Base-by-base conservation (phyloP, 2,329 filamentous ascomycete species). In the Celoporthe dispersa region DNA sequence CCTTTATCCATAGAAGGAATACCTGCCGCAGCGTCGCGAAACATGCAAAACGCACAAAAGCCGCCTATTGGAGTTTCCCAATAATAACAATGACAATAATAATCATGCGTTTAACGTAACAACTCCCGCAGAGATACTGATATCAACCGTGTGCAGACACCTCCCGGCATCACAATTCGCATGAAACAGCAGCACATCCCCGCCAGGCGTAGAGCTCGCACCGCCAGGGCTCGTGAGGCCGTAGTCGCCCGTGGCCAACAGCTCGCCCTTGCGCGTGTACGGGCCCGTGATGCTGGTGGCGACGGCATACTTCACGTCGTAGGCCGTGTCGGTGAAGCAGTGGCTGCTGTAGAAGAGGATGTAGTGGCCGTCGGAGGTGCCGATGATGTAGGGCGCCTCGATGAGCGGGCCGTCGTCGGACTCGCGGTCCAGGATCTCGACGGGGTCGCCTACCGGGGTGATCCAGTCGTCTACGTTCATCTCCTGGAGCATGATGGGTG, bases 341-440 rank as follows among this genome's bases (percentile, higher is more conserved):
- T 89, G 85, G 53, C 85, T 86, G 74, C 86, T 89, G 79, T 87
- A 91, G 76, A 91, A 90, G 59, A 91, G 79, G 68, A 88, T 82
- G 75, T 91, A 91, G 12, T 81, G 80, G 3, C 85, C 85, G 28
- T 82, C 81, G 0, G 73, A 75, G 3, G 80, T 79, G 19, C 78
- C 77, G 19, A 87, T 79, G 37, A 91, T 74, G 66, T 82, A 82
- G 0, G 90, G 90, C 19, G 88, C 90, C 78, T 91, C 89, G 37
- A 91, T 82, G 0, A 91, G 79, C 6, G 88, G 84, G 12, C 85
- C 85, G 73, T 87, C 86, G 3, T 74, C 76, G 14, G 76, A 75
- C 51, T 75, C 77, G 48, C 84, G 80, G 75, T 87, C 80, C 37
- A 87, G 76, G 11, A 88, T 80, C 75, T 80, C 73, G 41, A 85